Evolutionary conservation across 345 rosid species (phyloP).

Genomic region (Salix exigua): DNA sequence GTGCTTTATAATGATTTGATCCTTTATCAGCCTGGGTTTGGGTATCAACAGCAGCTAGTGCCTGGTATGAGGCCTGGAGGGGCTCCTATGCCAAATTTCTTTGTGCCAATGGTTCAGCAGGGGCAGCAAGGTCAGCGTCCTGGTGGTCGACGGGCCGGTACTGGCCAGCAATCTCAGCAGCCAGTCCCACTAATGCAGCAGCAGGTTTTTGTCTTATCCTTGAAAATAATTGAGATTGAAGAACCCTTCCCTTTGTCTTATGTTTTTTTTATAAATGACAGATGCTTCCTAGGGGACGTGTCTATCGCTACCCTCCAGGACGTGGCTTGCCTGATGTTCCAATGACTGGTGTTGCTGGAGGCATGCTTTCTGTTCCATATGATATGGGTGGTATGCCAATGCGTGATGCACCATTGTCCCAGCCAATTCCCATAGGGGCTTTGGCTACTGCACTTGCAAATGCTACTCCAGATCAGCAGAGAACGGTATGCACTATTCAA

Average conservation of each 20-base stretch:
- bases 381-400: constrained; percentile 60
- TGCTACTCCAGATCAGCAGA: constrained; percentile 81
- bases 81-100: constrained; percentile 69
- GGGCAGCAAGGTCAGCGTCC: constrained; percentile 89
- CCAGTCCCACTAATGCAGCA: constrained; percentile 77
- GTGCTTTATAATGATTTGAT: background rate
- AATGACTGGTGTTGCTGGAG: constrained; percentile 64
- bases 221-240: background rate
- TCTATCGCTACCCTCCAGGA: constrained; percentile 70
- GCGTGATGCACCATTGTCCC: constrained; percentile 60
- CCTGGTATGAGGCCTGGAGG: constrained; percentile 90
- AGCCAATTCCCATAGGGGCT: constrained; percentile 73
- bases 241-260: background rate
- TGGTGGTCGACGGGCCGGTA: constrained; percentile 66
- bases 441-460: constrained; percentile 84
- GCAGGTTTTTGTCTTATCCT: constrained; percentile 44
- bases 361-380: constrained; percentile 69
- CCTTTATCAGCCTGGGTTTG: constrained; percentile 68
- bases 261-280: constrained; percentile 7
- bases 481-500: constrained; percentile 52
- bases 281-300: constrained; percentile 85
- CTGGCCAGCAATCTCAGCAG: constrained; percentile 71
- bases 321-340: constrained; percentile 73
- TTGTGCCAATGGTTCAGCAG: constrained; percentile 88
- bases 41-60: constrained; percentile 91